Conservation (phyloP, 1,284 basidiomycete genomes). For the Tetrapyrgos nigripes region DNA sequence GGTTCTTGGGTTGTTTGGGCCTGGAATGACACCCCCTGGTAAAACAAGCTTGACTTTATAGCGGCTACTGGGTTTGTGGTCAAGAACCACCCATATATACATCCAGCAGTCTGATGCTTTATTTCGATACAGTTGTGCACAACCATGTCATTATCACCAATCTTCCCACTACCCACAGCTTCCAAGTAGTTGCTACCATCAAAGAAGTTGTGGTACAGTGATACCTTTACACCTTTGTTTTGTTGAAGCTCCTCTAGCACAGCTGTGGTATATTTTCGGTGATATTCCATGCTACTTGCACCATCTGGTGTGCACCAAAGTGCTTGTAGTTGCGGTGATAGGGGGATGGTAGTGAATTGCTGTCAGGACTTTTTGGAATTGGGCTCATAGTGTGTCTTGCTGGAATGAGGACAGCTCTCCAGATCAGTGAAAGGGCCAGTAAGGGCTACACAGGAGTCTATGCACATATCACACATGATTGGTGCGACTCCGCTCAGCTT, state of each 20-base stretch:
- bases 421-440: conserved; percentile 34
- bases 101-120: conserved; percentile 29
- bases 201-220: background rate
- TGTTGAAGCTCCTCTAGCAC: background rate
- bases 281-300: conserved; percentile 34
- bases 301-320: conserved; percentile 27
- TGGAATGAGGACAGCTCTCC: conserved; percentile 25
- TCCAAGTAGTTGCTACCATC: background rate
- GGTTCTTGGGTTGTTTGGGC: conserved; percentile 36
- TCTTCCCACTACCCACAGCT: background rate
- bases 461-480: conserved; percentile 36
- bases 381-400: conserved; percentile 11
- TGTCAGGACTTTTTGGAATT: conserved; percentile 18
- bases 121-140: conserved; percentile 26
- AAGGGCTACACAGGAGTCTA: conserved; percentile 36
- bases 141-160: background rate
- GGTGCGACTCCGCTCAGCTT: conserved; percentile 32
- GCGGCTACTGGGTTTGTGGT: conserved; percentile 23
- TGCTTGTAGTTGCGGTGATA: conserved; percentile 44
- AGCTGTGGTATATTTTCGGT: background rate
- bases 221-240: background rate
- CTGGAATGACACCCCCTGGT: conserved; percentile 34
- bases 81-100: conserved; percentile 26
- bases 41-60: conserved; percentile 31
- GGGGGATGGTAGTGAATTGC: conserved; percentile 39